phyloP scores from a whole-genome alignment of 2,329 filamentous ascomycete species.

The Fusarium oxysporum region DNA sequence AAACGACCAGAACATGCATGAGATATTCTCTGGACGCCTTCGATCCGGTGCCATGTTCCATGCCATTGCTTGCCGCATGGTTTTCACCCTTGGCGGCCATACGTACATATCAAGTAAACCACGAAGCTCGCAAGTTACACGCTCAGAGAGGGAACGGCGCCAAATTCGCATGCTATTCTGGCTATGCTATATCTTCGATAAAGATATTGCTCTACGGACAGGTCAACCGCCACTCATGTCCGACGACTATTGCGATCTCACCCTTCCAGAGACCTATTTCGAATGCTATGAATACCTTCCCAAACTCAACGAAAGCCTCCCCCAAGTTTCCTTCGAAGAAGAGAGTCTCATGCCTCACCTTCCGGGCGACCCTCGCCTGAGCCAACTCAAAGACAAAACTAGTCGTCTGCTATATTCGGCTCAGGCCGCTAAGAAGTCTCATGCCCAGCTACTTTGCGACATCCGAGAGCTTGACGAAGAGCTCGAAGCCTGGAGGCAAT shows the following conservation, averaged over 20 bases:
- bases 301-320: neutral
- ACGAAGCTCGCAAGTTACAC: conserved; percentile 20
- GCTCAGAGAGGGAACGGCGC: conserved; percentile 45
- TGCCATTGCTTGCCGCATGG: conserved; percentile 58
- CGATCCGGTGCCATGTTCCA: conserved; percentile 58
- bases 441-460: conserved; percentile 64
- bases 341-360: conserved; percentile 48
- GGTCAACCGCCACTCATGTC: conserved; percentile 65
- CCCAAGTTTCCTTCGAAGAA: neutral
- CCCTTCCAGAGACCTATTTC: conserved; percentile 42
- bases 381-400: conserved; percentile 63
- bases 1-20: conserved; percentile 51
- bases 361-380: conserved; percentile 62
- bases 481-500: conserved; percentile 65
- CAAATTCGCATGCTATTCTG: conserved; percentile 62
- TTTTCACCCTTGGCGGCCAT: conserved; percentile 63
- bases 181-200: conserved; percentile 66
- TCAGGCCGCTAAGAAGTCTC: conserved; percentile 59
- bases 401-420: conserved; percentile 63
- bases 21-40: conserved; percentile 60
- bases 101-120: conserved; percentile 34
- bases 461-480: conserved; percentile 69
- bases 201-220: conserved; percentile 65
- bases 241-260: conserved; percentile 49
- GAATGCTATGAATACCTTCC: conserved; percentile 35